Percentiles rank a stretch among this genome's conserved stretches.
Evolutionary conservation across 768 basidiomycete genomes (phyloP).

Genomic region (Boletus coccyginus): DNA sequence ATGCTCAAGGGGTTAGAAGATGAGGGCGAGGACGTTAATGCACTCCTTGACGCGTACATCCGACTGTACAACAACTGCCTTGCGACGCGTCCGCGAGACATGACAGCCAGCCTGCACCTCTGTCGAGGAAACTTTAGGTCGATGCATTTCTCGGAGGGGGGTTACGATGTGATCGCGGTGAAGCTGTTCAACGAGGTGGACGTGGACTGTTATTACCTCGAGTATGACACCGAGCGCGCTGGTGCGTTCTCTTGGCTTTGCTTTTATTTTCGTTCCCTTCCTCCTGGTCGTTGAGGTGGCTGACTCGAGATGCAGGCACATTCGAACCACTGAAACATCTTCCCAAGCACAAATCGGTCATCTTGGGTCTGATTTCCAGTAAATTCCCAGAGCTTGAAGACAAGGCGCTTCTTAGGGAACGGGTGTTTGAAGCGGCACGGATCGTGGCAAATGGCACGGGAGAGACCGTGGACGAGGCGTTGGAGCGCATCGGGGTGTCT

Average conservation of each 20-base stretch:
- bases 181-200: conserved; percentile 45
- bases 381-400: conserved; percentile 45
- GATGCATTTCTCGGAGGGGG: conserved; percentile 44
- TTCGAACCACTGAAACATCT: conserved; percentile 33
- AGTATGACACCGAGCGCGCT: conserved; percentile 47
- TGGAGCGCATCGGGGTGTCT: conserved; percentile 39
- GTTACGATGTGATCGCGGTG: conserved; percentile 43
- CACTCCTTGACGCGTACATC: conserved; percentile 60
- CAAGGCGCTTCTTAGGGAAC: conserved; percentile 35
- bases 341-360: conserved; percentile 37
- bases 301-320: conserved; percentile 11
- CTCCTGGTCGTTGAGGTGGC: neutral
- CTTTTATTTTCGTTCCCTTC: neutral
- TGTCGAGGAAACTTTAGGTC: conserved; percentile 39
- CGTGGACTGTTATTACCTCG: conserved; percentile 45
- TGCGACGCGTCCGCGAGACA: conserved; percentile 35
- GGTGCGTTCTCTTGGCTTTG: conserved; percentile 23
- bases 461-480: conserved; percentile 38
- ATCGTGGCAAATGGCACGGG: conserved; percentile 39
- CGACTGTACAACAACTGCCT: conserved; percentile 39
- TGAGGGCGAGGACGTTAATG: conserved; percentile 58
- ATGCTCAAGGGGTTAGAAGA: conserved; percentile 58
- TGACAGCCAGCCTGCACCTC: conserved; percentile 42
- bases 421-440: conserved; percentile 43
- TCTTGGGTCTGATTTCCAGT: conserved; percentile 44